phyloP scores from a whole-genome alignment of 495 filamentous ascomycete species.

The Pseudoneurospora amorphoporcata region DNA sequence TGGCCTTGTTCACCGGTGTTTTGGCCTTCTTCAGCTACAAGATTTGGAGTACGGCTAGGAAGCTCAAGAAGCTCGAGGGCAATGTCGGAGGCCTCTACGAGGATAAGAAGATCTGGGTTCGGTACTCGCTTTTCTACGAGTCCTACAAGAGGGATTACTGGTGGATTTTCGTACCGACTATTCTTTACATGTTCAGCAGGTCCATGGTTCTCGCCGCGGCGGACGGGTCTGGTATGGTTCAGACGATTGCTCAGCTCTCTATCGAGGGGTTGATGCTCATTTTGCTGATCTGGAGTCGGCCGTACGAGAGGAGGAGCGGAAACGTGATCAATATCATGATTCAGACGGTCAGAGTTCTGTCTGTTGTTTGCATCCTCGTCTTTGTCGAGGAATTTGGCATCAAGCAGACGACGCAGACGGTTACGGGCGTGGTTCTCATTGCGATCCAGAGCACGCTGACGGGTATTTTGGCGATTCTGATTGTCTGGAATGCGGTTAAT shows the following conservation, averaged over 20 bases:
- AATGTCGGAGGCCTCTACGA: constrained; percentile 68
- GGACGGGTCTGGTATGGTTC: constrained; percentile 75
- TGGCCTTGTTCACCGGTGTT: constrained; percentile 67
- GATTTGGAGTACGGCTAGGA: constrained; percentile 68
- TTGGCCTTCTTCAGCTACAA: constrained; percentile 70
- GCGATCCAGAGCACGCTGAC: constrained; percentile 81
- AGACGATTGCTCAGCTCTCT: constrained; percentile 67
- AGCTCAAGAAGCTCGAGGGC: constrained; percentile 64
- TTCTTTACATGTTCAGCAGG: constrained; percentile 88
- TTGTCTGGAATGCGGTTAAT: constrained; percentile 80
- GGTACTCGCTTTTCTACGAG: constrained; percentile 96
- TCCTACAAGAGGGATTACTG: constrained; percentile 86
- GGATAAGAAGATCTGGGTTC: constrained; percentile 82
- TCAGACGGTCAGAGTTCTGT: constrained; percentile 87
- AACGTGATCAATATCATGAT: constrained; percentile 93
- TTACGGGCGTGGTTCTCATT: constrained; percentile 79
- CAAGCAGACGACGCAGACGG: constrained; percentile 87
- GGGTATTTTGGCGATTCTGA: constrained; percentile 74
- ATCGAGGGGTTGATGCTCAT: constrained; percentile 63
- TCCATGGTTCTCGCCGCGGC: constrained; percentile 79
- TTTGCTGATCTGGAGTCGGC: constrained; percentile 73
- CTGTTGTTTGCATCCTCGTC: constrained; percentile 77
- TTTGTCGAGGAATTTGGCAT: constrained; percentile 93
- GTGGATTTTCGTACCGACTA: constrained; percentile 90
- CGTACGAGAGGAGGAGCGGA: constrained; percentile 73